Evolutionary conservation across 768 basidiomycete genomes (phyloP), one percentile per base, ranked within the genome.

Genomic region (Paxillus involutus): DNA sequence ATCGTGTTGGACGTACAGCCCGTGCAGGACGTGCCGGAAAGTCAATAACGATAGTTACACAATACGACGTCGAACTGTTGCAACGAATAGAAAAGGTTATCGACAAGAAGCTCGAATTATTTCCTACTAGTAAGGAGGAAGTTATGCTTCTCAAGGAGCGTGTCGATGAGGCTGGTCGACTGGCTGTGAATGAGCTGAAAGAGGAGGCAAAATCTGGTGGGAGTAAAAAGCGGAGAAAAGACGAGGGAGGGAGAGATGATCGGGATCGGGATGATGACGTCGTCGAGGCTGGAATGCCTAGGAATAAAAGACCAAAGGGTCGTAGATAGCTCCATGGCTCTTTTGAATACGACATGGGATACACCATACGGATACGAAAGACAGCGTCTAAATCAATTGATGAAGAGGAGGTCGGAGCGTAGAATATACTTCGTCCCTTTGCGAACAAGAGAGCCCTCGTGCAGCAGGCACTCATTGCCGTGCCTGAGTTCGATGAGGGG

Each of bases 21-120:
- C 89, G 97, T 66, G 97, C 97, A 3, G 97, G 97, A n/a, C 84
- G 97, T 41, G 85, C 94, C 2, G 97, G 97, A 42, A 98, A 98
- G 75, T 88, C 92, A 1, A 90, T 99, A 63, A 97, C 95, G n/a
- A 82, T 99, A 40, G 94, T 98, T 21, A 93, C 96, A 6, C 97
- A 99, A 72, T 99, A 98, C 71, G 97, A 99, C 61, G 94, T 99
- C 51, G 97, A 98, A 72, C 80, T 98, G 43, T 73, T 98, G 5
- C 94, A 97, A 71, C 87, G 97, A 9, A 98, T 98, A 65, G 97
- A 99, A 70, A 78, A 83, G 19, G 94, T 96, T 7, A 85, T 89
- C 19, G 94, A 84, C 39, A 96, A 96, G 75, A 91, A 94, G 71
- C 89, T 99, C 85, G 88, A 87, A 48, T 74, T 88, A 36, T 98